Percentiles rank a stretch among this genome's conserved stretches.
Conservation (phyloP, 257 asterid genomes). For the Petunia secreta region DNA sequence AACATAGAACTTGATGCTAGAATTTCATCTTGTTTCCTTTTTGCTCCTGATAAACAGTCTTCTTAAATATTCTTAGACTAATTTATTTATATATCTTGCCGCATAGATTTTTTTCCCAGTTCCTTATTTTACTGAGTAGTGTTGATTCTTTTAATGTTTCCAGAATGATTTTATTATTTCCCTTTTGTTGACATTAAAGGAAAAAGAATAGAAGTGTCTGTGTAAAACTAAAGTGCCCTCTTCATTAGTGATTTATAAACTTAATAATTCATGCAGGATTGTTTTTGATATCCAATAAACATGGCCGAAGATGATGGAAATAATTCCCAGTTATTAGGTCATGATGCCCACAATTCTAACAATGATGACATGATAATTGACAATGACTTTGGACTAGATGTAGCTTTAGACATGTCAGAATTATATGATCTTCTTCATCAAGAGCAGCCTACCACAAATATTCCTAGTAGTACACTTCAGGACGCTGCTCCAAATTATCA, state of each 20-base stretch:
- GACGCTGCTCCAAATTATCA: background rate
- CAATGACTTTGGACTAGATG: background rate
- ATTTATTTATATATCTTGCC: background rate
- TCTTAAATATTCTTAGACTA: background rate
- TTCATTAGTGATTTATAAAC: background rate
- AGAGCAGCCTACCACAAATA: background rate
- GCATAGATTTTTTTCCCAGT: background rate
- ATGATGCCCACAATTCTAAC: no score
- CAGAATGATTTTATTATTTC: background rate
- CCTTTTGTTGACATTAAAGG: background rate
- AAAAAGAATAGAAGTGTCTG: background rate
- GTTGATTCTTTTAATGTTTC: background rate
- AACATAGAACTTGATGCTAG: background rate
- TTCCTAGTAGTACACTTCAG: background rate
- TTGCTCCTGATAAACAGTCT: background rate
- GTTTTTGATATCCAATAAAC: background rate
- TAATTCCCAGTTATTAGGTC: no score
- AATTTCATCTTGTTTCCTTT: background rate
- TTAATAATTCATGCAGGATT: background rate
- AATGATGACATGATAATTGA: no score
- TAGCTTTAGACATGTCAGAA: background rate
- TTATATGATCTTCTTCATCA: background rate
- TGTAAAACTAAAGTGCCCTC: background rate
- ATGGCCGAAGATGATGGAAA: background rate
- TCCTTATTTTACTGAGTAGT: background rate